Conservation (phyloP, 176 grass and related monocot species). For the Metroxylon sagu region DNA sequence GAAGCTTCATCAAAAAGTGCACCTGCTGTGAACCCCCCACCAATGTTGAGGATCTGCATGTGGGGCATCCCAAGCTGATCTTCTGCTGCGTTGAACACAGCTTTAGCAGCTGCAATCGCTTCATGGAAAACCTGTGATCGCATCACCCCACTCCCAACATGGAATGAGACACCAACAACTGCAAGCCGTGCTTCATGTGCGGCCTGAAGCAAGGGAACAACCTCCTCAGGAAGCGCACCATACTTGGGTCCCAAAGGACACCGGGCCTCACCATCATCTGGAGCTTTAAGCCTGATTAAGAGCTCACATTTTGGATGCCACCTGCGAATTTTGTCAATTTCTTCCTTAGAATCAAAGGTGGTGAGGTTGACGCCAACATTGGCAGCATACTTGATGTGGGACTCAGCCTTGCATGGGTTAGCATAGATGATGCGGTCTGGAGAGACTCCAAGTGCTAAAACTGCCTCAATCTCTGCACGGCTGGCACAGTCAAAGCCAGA, state of each 20-base stretch:
- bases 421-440: constrained; percentile 21
- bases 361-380: constrained; percentile 22
- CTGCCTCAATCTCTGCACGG: constrained; percentile 32
- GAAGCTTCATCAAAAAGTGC: constrained; percentile 13
- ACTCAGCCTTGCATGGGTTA: constrained; percentile 40
- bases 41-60: background rate
- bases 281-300: constrained; percentile 35
- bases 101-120: no score
- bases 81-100: no score
- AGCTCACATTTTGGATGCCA: constrained; percentile 26
- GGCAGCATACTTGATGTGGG: constrained; percentile 30
- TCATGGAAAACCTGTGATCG: no score
- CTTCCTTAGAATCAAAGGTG: constrained; percentile 31
- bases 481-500: constrained; percentile 33
- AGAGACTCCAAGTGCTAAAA: constrained; percentile 14
- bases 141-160: constrained; percentile 23
- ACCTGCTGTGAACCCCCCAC: constrained; percentile 23
- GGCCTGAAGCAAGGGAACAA: constrained; percentile 21
- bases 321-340: constrained; percentile 25
- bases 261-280: constrained; percentile 15
- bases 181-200: constrained; percentile 2
- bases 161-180: constrained; percentile 34
- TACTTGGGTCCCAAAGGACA: constrained; percentile 28
- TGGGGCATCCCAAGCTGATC: no score
- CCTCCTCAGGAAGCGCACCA: constrained; percentile 22